Evolutionary conservation across 2,329 filamentous ascomycete genomes (phyloP), one percentile per base, ranked within the genome.

Genomic region (Cercospora sp.): DNA sequence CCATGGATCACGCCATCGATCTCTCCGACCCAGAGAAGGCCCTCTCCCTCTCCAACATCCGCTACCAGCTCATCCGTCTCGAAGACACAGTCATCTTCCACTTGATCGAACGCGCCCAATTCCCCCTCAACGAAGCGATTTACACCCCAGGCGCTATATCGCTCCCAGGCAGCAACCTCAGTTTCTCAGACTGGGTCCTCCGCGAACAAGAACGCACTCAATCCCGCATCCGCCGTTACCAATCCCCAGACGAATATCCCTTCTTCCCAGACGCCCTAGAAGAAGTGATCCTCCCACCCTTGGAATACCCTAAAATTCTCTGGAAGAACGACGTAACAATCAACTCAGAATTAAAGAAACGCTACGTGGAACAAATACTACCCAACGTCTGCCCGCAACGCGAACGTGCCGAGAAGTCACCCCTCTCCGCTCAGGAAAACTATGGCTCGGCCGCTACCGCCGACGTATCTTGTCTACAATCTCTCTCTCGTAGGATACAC

Each of bases 61-160:
- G 95, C 71, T 97, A 93, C 69, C 76, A 78, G 66, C 71, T 77
- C 76, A 99, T 95, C 77, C 95, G 95, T 20, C 87, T 98, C 18
- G 95, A 99, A 83, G 95, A 99, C 78, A 98, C 94, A 69, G 98
- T 99, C 78, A 97, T 92, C 73, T 97, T 97, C 81, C 91, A 97
- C 81, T 85, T 99, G 45, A 98, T 98, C 77, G 95, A 99, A 82
- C 90, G 95, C 48, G 94, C 94, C n/a, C 95, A 99, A 80, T 99
- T 98, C 80, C 93, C 94, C 3, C 86, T 96, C 72, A 98, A 97
- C 83, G 84, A 87, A 78, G 92, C 89, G 75, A 94, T 98, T 80
- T 99, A 99, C 83, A 80, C 83, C 12, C 87, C 93, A 7, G 91
- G 91, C 68, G 92, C 91, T n/a, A 86, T 98, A 57, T 83, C 87